A percentile compares a stretch with the other conserved stretches of the same genome.
These are phyloP conservation scores for Coemansia sp. DNA, from an alignment of 192 early-diverging fungal species.

Conservation along the genomic window DNA sequence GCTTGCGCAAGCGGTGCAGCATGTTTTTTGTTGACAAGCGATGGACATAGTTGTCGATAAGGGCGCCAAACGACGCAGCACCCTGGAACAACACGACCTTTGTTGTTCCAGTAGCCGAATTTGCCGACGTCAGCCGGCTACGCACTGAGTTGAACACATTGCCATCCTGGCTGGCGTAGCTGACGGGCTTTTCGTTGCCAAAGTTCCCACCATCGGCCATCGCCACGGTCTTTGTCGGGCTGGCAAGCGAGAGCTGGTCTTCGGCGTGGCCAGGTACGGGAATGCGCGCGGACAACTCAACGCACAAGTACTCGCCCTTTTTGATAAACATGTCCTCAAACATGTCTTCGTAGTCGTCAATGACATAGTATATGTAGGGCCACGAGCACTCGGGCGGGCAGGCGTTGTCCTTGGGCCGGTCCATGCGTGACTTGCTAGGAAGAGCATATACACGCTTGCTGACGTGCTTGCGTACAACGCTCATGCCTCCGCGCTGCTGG, in stretches of 20 bases:
- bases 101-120: conserved; percentile 53
- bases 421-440: conserved; percentile 90
- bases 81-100: conserved; percentile 88
- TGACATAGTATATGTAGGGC: conserved; percentile 89
- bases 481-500: conserved; percentile 62
- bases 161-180: conserved; percentile 46
- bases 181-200: conserved; percentile 35
- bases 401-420: conserved; percentile 72
- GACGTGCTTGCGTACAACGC: conserved; percentile 72
- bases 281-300: conserved; percentile 80
- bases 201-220: conserved; percentile 15
- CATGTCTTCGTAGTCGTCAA: conserved; percentile 89
- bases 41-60: conserved; percentile 85
- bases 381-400: conserved; percentile 88
- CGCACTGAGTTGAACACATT: conserved; percentile 45
- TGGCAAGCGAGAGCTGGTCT: conserved; percentile 21
- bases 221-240: conserved; percentile 15
- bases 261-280: conserved; percentile 54
- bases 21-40: conserved; percentile 60
- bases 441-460: conserved; percentile 77
- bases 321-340: conserved; percentile 85
- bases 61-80: conserved; percentile 80
- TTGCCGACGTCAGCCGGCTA: conserved; percentile 53
- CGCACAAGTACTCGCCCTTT: conserved; percentile 87
- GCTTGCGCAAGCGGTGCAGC: conserved; percentile 62